These are phyloP conservation scores for Camelina neglecta DNA, from an alignment of 345 rosid species.

Conservation along the genomic window DNA sequence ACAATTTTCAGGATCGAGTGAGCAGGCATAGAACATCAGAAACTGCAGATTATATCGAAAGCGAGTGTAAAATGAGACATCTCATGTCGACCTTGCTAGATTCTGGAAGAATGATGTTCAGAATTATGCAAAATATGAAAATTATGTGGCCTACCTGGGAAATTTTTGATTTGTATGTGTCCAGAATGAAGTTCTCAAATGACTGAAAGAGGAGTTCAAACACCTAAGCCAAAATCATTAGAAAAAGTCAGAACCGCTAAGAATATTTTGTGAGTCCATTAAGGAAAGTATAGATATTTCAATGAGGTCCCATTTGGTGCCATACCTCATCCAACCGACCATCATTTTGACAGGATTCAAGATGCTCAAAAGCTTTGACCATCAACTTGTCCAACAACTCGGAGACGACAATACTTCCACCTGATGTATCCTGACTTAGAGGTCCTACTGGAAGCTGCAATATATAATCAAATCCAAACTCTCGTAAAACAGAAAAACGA, in stretches of 20 bases:
- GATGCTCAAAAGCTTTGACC: constrained; percentile 77
- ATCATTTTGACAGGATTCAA: constrained; percentile 65
- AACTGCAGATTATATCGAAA: constrained; percentile 60
- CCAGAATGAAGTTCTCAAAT: constrained; percentile 61
- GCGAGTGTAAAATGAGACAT: constrained; percentile 8
- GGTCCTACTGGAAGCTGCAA: constrained; percentile 57
- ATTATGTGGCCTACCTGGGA: constrained; percentile 62
- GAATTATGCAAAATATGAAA: constrained; percentile 11
- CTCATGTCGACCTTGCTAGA: constrained; percentile 9
- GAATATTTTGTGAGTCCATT: neutral
- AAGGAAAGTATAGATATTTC: constrained; percentile 9
- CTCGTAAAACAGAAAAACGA: neutral
- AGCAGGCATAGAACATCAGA: constrained; percentile 83
- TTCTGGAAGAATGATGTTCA: constrained; percentile 13
- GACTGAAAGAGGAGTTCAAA: constrained; percentile 74
- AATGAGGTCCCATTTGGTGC: constrained; percentile 7
- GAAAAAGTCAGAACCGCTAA: neutral
- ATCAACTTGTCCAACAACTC: constrained; percentile 76
- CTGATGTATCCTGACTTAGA: constrained; percentile 50
- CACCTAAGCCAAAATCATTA: constrained; percentile 53
- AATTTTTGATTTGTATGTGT: constrained; percentile 81
- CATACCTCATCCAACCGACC: constrained; percentile 73
- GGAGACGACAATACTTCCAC: constrained; percentile 53
- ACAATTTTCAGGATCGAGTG: constrained; percentile 81
- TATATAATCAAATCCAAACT: constrained; percentile 8